Percentiles rank a stretch among this genome's conserved stretches.
phyloP scores from a whole-genome alignment of 2,329 filamentous ascomycete genomes.

The Ustulina deusta region DNA sequence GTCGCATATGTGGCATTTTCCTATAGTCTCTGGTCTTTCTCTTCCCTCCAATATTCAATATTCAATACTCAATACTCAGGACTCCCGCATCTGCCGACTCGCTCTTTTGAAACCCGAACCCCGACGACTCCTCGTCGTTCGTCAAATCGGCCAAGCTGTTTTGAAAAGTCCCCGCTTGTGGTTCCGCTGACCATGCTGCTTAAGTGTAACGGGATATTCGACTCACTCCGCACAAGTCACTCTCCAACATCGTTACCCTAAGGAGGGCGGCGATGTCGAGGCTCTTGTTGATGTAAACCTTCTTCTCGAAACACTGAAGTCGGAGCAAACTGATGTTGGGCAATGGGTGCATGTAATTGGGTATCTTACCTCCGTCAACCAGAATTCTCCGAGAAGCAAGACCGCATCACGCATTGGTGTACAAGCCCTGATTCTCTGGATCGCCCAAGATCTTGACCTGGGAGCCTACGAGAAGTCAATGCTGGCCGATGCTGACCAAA shows the following conservation, averaged over 20 bases:
- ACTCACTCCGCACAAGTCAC: slow-evolving; percentile 69
- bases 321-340: slow-evolving; percentile 76
- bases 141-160: slow-evolving; percentile 9
- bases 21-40: background rate
- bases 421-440: slow-evolving; percentile 58
- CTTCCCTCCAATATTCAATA: background rate
- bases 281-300: slow-evolving; percentile 78
- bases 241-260: slow-evolving; percentile 76
- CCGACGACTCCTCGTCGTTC: slow-evolving; percentile 13
- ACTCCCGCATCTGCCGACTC: slow-evolving; percentile 2
- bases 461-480: slow-evolving; percentile 38
- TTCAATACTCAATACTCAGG: background rate
- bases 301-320: slow-evolving; percentile 73
- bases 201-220: slow-evolving; percentile 65
- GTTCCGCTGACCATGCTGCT: slow-evolving; percentile 31
- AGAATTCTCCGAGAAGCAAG: slow-evolving; percentile 7
- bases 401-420: slow-evolving; percentile 57
- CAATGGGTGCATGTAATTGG: slow-evolving; percentile 92
- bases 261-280: slow-evolving; percentile 55
- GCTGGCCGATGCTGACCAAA: slow-evolving; percentile 23
- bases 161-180: slow-evolving; percentile 4
- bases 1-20: background rate
- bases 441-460: slow-evolving; percentile 40
- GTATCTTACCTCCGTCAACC: slow-evolving; percentile 66
- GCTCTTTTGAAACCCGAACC: slow-evolving; percentile 15